A percentile compares a stretch with the other conserved stretches of the same genome.
Evolutionary conservation across 2,329 filamentous ascomycete species (phyloP).

Genomic region (Colletotrichum scovillei): DNA sequence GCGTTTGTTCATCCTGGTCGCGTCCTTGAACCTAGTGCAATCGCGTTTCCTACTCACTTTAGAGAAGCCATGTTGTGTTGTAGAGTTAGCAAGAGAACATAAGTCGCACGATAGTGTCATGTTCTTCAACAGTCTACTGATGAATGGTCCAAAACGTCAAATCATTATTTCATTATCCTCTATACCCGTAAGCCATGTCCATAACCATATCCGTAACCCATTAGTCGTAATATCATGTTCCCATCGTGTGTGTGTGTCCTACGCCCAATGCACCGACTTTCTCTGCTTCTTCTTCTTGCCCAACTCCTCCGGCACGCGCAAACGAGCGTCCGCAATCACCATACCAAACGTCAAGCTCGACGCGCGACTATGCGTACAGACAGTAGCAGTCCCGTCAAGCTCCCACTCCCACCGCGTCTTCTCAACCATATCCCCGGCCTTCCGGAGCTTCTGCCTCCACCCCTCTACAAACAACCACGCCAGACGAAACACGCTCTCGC

Average conservation of each 20-base stretch:
- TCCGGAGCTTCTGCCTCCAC: slow-evolving; percentile 48
- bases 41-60: neutral
- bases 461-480: slow-evolving; percentile 52
- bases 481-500: slow-evolving; percentile 44
- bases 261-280: slow-evolving; percentile 34
- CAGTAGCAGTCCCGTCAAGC: slow-evolving; percentile 38
- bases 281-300: neutral
- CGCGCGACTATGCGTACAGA: slow-evolving; percentile 5
- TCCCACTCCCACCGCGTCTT: slow-evolving; percentile 46
- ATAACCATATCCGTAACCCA: neutral
- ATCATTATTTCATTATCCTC: slow-evolving; percentile 3
- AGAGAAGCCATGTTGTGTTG: neutral
- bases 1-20: neutral
- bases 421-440: slow-evolving; percentile 47
- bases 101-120: neutral
- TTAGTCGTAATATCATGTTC: slow-evolving; percentile 14
- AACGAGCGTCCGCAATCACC: slow-evolving; percentile 17
- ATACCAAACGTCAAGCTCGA: slow-evolving; percentile 19
- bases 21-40: neutral
- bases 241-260: neutral
- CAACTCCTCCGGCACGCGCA: neutral
- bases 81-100: neutral
- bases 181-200: neutral
- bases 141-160: neutral
- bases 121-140: neutral